phyloP scores from a whole-genome alignment of 2,329 filamentous ascomycete species.

The Aspergillus quadricinctus region DNA sequence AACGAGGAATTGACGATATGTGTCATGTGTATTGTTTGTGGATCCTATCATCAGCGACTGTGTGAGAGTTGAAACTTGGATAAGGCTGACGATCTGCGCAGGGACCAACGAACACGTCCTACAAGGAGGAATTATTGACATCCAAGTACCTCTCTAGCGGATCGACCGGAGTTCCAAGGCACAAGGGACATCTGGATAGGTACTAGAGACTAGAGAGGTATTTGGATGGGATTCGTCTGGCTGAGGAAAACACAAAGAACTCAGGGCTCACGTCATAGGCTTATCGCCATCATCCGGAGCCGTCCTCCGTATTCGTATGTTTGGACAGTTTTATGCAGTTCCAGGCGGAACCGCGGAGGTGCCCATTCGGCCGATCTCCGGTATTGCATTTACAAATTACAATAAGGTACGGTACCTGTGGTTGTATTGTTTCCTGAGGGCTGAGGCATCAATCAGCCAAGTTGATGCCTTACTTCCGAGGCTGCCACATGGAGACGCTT shows the following conservation, averaged over 20 bases:
- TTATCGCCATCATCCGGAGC: neutral
- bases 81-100: slow-evolving; percentile 3
- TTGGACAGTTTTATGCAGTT: too few relatives aligned
- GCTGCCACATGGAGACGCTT: neutral
- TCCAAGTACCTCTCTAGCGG: neutral
- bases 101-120: neutral
- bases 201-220: neutral
- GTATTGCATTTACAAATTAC: neutral
- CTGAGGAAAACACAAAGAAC: neutral
- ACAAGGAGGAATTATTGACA: neutral
- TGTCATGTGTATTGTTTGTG: slow-evolving; percentile 1
- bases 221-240: too few relatives aligned
- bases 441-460: neutral
- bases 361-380: neutral
- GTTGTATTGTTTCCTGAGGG: neutral
- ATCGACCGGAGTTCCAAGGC: slow-evolving; percentile 1
- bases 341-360: neutral
- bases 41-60: neutral
- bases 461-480: neutral
- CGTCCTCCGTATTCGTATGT: too few relatives aligned
- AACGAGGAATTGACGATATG: neutral
- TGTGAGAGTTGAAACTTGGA: neutral
- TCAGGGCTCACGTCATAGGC: neutral
- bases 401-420: too few relatives aligned
- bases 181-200: neutral